phyloP scores from a whole-genome alignment of 345 rosid genomes.

The Mercurialis annua region DNA sequence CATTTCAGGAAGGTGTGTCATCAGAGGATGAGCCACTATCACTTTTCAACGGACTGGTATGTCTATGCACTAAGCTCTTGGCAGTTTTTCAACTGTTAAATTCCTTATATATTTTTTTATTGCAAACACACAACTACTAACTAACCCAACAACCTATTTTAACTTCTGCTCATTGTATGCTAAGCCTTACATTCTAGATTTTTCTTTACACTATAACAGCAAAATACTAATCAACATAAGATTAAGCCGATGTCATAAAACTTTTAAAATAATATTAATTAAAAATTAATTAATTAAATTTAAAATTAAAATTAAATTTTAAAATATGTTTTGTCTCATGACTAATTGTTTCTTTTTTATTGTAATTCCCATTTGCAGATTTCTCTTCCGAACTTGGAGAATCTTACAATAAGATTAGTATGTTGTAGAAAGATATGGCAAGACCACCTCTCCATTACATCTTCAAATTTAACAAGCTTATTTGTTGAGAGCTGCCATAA shows the following conservation, averaged over 20 bases:
- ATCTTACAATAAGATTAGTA: not conserved
- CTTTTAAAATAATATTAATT: too few species aligned
- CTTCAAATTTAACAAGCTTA: not conserved
- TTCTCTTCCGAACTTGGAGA: conserved; percentile 4
- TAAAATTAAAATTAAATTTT: too few species aligned
- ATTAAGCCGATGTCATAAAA: too few species aligned
- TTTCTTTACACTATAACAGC: too few species aligned
- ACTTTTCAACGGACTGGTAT: not conserved
- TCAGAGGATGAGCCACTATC: too few species aligned
- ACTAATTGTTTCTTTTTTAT: not conserved
- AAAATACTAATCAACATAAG: too few species aligned
- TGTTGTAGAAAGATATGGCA: conserved; percentile 9
- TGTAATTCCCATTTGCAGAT: conserved; percentile 6
- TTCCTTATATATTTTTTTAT: not conserved
- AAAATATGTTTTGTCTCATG: too few species aligned
- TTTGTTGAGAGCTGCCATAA: not conserved
- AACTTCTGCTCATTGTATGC: too few species aligned
- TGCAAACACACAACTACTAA: too few species aligned
- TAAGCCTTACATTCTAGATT: too few species aligned
- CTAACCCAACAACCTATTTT: too few species aligned
- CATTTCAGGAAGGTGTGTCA: not conserved
- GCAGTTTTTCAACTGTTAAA: not conserved
- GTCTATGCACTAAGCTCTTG: not conserved
- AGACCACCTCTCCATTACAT: not conserved
- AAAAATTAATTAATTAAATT: too few species aligned